Conservation (phyloP, 768 basidiomycete species). For the Calocera cornea region DNA sequence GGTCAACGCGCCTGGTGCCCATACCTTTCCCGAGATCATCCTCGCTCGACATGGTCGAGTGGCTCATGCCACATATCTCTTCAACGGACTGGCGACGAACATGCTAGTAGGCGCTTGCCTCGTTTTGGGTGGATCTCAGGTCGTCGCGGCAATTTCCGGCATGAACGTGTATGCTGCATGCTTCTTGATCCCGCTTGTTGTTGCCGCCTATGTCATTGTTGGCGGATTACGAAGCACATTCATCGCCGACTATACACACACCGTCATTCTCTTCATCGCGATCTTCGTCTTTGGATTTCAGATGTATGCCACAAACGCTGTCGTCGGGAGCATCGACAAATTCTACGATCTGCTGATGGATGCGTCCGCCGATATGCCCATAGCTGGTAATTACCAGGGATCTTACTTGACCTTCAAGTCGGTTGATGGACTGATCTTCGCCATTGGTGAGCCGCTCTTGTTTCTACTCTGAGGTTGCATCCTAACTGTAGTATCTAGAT, state of each 20-base stretch:
- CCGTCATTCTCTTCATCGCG: constrained; percentile 33
- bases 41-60: constrained; percentile 34
- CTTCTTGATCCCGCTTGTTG: constrained; percentile 34
- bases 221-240: constrained; percentile 27
- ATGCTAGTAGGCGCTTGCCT: constrained; percentile 40
- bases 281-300: constrained; percentile 27
- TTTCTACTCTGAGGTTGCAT: background rate
- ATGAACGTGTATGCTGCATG: constrained; percentile 35
- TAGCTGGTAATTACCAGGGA: constrained; percentile 36
- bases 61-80: constrained; percentile 37
- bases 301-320: constrained; percentile 25
- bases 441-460: constrained; percentile 16
- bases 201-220: constrained; percentile 30
- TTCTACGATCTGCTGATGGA: constrained; percentile 37
- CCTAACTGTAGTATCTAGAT: background rate
- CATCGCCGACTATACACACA: constrained; percentile 27
- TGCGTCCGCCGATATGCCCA: constrained; percentile 35
- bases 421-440: constrained; percentile 26
- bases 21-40: constrained; percentile 47
- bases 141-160: constrained; percentile 34
- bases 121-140: constrained; percentile 36
- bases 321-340: constrained; percentile 29
- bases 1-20: constrained; percentile 44
- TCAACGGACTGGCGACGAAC: constrained; percentile 40
- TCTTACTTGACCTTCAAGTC: constrained; percentile 47